A percentile compares a stretch with the other conserved stretches of the same genome.
These are phyloP conservation scores for Lanmaoa rubissima DNA, from an alignment of 768 basidiomycete species.

Conservation along the genomic window DNA sequence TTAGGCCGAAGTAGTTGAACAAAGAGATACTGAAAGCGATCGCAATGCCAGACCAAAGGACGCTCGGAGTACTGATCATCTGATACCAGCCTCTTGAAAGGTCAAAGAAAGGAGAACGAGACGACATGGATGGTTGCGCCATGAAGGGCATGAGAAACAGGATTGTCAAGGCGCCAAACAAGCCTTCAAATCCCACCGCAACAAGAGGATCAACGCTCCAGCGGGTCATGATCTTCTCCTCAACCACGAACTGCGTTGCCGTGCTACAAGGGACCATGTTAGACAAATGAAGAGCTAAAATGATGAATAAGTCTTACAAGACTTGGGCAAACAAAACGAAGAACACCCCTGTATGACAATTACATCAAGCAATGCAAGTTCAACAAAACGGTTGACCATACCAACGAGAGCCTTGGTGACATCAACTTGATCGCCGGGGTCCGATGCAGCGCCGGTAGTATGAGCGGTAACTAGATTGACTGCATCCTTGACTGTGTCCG, in stretches of 20 bases:
- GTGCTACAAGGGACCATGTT: constrained; percentile 49
- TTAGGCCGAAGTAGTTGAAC: constrained; percentile 90
- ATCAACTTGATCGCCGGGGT: constrained; percentile 55
- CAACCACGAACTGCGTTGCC: constrained; percentile 90
- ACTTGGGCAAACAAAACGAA: constrained; percentile 93
- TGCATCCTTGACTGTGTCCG: constrained; percentile 60
- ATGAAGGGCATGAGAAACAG: constrained; percentile 78
- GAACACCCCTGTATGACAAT: constrained; percentile 62
- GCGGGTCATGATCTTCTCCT: constrained; percentile 92
- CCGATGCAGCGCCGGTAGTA: constrained; percentile 36
- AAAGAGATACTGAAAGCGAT: constrained; percentile 75
- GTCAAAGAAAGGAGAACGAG: constrained; percentile 77
- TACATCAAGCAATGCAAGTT: constrained; percentile 18
- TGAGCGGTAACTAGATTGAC: constrained; percentile 18
- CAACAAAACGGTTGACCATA: constrained; percentile 27
- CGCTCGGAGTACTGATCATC: constrained; percentile 74
- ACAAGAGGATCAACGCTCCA: constrained; percentile 87
- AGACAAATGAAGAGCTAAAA: background rate
- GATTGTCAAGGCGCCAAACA: constrained; percentile 85
- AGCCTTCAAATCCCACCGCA: constrained; percentile 92
- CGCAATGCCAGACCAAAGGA: constrained; percentile 64
- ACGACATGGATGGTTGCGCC: constrained; percentile 62
- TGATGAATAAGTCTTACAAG: constrained; percentile 55
- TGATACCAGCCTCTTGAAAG: constrained; percentile 87
- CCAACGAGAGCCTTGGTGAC: constrained; percentile 74